phyloP scores from a whole-genome alignment of 495 filamentous ascomycete genomes.

The Rhizodiscina lignyota region DNA sequence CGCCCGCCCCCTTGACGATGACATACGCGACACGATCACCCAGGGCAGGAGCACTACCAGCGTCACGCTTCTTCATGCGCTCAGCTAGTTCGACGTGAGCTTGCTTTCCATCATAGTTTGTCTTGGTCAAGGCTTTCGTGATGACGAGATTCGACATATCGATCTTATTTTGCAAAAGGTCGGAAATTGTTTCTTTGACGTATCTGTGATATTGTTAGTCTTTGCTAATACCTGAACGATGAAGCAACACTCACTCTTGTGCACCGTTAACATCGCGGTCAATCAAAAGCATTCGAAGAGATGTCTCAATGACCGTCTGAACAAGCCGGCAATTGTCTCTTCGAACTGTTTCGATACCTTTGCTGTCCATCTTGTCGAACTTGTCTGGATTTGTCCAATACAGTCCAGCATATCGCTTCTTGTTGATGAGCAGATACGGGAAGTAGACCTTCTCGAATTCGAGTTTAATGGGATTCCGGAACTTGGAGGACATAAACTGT shows the following conservation, averaged over 20 bases:
- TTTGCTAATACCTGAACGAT: not conserved
- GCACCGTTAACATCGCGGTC: conserved; percentile 77
- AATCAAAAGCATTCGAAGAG: conserved; percentile 87
- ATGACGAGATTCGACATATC: conserved; percentile 99
- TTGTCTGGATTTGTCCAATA: conserved; percentile 95
- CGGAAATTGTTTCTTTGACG: conserved; percentile 89
- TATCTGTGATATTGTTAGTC: conserved; percentile 38
- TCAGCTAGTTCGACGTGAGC: conserved; percentile 88
- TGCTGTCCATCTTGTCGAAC: conserved; percentile 98
- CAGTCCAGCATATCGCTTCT: conserved; percentile 94
- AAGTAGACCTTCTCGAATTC: conserved; percentile 99
- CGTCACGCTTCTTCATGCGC: conserved; percentile 90
- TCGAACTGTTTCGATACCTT: conserved; percentile 96
- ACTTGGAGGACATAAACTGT: conserved; percentile 72
- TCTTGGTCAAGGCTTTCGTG: conserved; percentile 86
- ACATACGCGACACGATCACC: conserved; percentile 97
- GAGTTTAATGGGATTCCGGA: conserved; percentile 90
- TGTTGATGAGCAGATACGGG: conserved; percentile 97
- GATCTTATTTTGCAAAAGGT: conserved; percentile 90
- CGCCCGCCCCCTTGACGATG: conserved; percentile 80
- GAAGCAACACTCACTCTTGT: conserved; percentile 58
- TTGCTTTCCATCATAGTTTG: conserved; percentile 71
- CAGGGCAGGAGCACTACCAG: conserved; percentile 82
- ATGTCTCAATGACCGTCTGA: conserved; percentile 94
- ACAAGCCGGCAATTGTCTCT: conserved; percentile 93